Base-by-base conservation (phyloP, 805 yeast genomes). In the Nakazawaea pomicola region DNA sequence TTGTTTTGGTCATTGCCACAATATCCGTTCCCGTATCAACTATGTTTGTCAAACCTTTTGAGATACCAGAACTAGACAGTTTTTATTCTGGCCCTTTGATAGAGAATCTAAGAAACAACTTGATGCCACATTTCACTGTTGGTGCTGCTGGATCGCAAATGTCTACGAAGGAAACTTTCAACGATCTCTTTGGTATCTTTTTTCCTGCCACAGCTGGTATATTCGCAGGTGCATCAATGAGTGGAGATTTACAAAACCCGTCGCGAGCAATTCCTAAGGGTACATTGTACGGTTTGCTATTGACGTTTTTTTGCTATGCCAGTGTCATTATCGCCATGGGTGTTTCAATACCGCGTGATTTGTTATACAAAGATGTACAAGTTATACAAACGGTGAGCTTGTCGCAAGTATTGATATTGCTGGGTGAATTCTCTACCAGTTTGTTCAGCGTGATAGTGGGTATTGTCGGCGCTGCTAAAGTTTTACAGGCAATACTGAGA, bases 191-290 rank as follows among this genome's bases (percentile, higher is more conserved):
- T 72, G 98, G 98, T 3, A 86, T 93, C 33, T 88, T 93, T 58
- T 93, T 93, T 66, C 97, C 99, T 9, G 96, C 99, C 1, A 91
- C 99, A 0, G 96, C 98, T 6, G 99, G 99, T 44, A 90, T 93
- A 20, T 83, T 93, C 60, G 98, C 99, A 2, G 99, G 99, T 14
- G 97, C 99, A 2, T 85, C 95, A 18, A 93, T 93, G 99, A 88
- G 96, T 30, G 98, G 99, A 15, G 96, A 89, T 52, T 69, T 93
- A 47, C 66, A 74, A 42, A 79, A 74, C 41, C 99, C 99, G 0
- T 87, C 96, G 0, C 78, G 75, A 52, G 78, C 95, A 1, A 93
- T 93, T 34, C 99, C 99, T 0, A 72, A 74, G 46, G 99, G 99
- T n/a, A 93, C 99, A 0, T 60, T 93, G 20, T 76, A 80, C 68